Evolutionary conservation across 208 protist genomes (phyloP).

Genomic region (Blechomonas ayalai): DNA sequence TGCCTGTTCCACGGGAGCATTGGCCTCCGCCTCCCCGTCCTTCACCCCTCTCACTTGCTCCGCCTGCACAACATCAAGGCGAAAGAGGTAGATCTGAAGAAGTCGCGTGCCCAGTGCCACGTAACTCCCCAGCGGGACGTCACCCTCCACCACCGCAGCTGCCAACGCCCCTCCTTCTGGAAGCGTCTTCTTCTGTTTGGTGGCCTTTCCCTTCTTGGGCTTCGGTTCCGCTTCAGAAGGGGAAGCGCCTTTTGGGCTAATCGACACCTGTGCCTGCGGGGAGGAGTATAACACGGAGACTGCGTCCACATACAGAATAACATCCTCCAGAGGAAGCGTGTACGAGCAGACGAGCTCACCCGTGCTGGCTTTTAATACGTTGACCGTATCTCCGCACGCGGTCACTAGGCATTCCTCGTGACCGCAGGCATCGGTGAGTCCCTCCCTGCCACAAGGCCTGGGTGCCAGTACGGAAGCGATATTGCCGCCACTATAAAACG

Average conservation of each 20-base stretch:
- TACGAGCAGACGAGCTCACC: constrained; percentile 66
- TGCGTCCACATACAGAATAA: constrained; percentile 76
- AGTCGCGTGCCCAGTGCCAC: constrained; percentile 72
- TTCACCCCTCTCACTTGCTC: not conserved
- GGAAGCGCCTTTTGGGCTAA: not conserved
- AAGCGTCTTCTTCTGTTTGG: constrained; percentile 1
- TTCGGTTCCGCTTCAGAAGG: constrained; percentile 1
- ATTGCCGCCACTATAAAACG: constrained; percentile 83
- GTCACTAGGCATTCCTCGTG: constrained; percentile 51
- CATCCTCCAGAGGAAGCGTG: constrained; percentile 71
- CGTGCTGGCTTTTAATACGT: constrained; percentile 45
- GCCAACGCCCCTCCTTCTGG: not conserved
- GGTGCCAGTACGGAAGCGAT: constrained; percentile 52
- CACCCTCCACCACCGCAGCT: not conserved
- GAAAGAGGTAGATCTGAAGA: constrained; percentile 75
- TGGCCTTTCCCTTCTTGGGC: not conserved
- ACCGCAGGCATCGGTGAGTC: not conserved
- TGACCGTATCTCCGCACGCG: constrained; percentile 78
- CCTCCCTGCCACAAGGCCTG: not conserved
- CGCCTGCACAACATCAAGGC: constrained; percentile 14
- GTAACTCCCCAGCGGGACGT: constrained; percentile 54
- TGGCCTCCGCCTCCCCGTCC: not conserved
- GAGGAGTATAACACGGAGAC: constrained; percentile 31
- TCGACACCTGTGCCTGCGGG: not conserved
- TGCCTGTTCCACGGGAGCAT: not conserved